Evolutionary conservation across 2,329 filamentous ascomycete species (phyloP).

Genomic region (Fusarium torreyae): DNA sequence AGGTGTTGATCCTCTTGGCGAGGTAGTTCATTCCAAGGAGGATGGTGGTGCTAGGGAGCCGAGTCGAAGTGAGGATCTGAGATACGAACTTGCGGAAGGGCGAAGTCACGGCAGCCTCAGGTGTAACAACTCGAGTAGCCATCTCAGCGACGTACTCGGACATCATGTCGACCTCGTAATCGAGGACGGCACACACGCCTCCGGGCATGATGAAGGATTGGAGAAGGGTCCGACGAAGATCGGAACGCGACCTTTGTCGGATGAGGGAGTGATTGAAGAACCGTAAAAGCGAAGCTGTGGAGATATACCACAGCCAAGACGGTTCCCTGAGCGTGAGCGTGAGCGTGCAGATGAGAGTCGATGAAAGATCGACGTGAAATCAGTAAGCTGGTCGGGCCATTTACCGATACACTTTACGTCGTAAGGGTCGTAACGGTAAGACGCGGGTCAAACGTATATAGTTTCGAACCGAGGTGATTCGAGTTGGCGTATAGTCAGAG

Average conservation of each 20-base stretch:
- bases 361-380: slow-evolving; percentile 37
- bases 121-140: slow-evolving; percentile 74
- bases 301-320: slow-evolving; percentile 37
- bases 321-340: slow-evolving; percentile 23
- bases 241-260: slow-evolving; percentile 58
- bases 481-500: slow-evolving; percentile 13
- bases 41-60: slow-evolving; percentile 92
- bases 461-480: slow-evolving; percentile 12
- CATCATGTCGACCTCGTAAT: slow-evolving; percentile 98
- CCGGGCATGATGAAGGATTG: slow-evolving; percentile 73
- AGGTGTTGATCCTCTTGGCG: slow-evolving; percentile 83
- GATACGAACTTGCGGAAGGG: slow-evolving; percentile 93
- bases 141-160: slow-evolving; percentile 95
- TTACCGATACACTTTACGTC: slow-evolving; percentile 46
- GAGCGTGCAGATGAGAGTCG: slow-evolving; percentile 20
- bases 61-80: slow-evolving; percentile 90
- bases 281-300: slow-evolving; percentile 32
- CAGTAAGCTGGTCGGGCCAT: slow-evolving; percentile 54
- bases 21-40: slow-evolving; percentile 92
- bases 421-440: slow-evolving; percentile 39
- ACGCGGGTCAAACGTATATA: slow-evolving; percentile 35
- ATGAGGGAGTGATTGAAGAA: slow-evolving; percentile 36
- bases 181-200: slow-evolving; percentile 92
- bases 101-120: slow-evolving; percentile 69
- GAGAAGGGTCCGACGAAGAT: slow-evolving; percentile 58